phyloP scores from a whole-genome alignment of 2,329 filamentous ascomycete species.

The Bipolaris oryzae region DNA sequence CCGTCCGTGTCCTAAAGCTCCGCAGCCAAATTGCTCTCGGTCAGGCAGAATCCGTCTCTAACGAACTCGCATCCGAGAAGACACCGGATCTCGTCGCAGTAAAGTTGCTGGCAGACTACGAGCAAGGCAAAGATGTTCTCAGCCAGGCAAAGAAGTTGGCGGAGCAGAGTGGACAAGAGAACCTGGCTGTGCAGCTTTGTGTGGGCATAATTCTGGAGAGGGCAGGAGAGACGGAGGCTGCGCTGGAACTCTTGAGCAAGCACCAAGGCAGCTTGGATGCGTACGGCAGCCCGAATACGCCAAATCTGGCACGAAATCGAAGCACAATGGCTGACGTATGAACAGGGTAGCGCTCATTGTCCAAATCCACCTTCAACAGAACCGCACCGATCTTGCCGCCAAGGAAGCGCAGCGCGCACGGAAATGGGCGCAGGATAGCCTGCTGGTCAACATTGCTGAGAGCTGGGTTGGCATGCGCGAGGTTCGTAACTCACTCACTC shows the following conservation, averaged over 20 bases:
- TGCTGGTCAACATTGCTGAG: constrained; percentile 92
- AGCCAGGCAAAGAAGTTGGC: constrained; percentile 74
- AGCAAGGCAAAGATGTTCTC: constrained; percentile 46
- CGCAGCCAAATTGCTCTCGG: constrained; percentile 84
- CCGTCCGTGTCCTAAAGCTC: constrained; percentile 77
- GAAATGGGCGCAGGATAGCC: constrained; percentile 92
- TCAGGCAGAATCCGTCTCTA: constrained; percentile 73
- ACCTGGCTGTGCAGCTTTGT: constrained; percentile 79
- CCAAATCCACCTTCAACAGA: constrained; percentile 91
- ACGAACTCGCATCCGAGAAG: constrained; percentile 68
- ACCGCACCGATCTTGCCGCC: constrained; percentile 84
- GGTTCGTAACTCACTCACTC: constrained; percentile 58
- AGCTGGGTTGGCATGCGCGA: constrained; percentile 91
- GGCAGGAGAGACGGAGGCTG: constrained; percentile 82
- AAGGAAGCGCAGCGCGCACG: constrained; percentile 88
- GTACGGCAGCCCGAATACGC: constrained; percentile 53
- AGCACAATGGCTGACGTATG: constrained; percentile 6
- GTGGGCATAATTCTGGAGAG: constrained; percentile 82
- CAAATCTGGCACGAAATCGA: not conserved
- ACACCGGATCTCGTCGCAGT: constrained; percentile 76
- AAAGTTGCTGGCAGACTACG: constrained; percentile 73
- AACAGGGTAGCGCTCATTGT: constrained; percentile 80
- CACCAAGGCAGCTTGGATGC: constrained; percentile 82
- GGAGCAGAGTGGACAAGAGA: constrained; percentile 67
- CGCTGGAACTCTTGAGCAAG: constrained; percentile 75